phyloP scores from a whole-genome alignment of 495 filamentous ascomycete species.

The Beverwykella pulmonaria region DNA sequence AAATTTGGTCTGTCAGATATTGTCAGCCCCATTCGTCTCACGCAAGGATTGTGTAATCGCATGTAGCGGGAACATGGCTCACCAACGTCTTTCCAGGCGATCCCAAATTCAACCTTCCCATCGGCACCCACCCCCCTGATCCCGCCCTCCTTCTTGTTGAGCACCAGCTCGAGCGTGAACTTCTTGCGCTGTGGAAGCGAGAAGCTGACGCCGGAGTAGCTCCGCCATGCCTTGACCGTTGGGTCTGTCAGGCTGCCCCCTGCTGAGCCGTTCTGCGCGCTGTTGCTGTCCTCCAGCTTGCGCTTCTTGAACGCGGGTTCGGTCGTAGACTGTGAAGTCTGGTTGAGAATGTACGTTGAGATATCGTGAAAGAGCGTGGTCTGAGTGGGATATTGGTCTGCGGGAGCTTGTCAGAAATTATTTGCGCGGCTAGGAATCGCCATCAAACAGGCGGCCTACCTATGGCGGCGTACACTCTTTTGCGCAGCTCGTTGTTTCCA shows the following conservation, averaged over 20 bases:
- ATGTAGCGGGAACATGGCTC: slow-evolving; percentile 41
- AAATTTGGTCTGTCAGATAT: slow-evolving; percentile 60
- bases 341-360: slow-evolving; percentile 36
- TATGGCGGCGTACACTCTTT: slow-evolving; percentile 36
- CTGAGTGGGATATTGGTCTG: slow-evolving; percentile 37
- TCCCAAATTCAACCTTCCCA: slow-evolving; percentile 67
- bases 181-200: slow-evolving; percentile 82
- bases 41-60: not conserved
- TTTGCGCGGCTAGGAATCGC: not conserved
- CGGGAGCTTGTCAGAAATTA: not conserved
- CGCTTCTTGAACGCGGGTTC: slow-evolving; percentile 40
- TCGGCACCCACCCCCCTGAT: slow-evolving; percentile 69
- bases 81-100: slow-evolving; percentile 77
- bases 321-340: slow-evolving; percentile 5
- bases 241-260: slow-evolving; percentile 20
- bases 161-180: slow-evolving; percentile 70
- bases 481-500: slow-evolving; percentile 33
- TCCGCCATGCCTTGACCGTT: slow-evolving; percentile 16
- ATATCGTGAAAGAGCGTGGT: slow-evolving; percentile 39
- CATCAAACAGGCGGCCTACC: slow-evolving; percentile 20
- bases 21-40: not conserved
- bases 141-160: slow-evolving; percentile 52
- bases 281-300: slow-evolving; percentile 37
- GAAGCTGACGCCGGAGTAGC: slow-evolving; percentile 43
- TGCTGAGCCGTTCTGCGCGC: slow-evolving; percentile 18